Evolutionary conservation across 495 filamentous ascomycete genomes (phyloP).

Genomic region (Elasticomyces elasticus): DNA sequence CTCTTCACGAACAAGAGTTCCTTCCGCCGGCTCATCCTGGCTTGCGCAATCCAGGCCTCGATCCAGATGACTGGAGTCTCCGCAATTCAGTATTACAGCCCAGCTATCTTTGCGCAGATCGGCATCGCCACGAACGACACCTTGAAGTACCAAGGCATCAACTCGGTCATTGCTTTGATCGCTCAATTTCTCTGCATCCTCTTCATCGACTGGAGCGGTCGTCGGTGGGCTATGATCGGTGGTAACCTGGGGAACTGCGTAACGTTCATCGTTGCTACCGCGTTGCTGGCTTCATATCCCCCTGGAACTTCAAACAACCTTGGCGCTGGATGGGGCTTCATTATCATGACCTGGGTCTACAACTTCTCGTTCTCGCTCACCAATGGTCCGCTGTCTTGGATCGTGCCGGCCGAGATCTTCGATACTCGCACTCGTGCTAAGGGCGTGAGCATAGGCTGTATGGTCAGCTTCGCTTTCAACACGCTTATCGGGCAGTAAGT

Average conservation of each 20-base stretch:
- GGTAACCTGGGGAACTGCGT: slow-evolving; percentile 55
- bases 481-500: slow-evolving; percentile 68
- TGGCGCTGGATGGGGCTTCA: slow-evolving; percentile 62
- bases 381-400: slow-evolving; percentile 54
- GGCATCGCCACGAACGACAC: slow-evolving; percentile 54
- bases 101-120: slow-evolving; percentile 53
- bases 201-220: slow-evolving; percentile 55
- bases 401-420: slow-evolving; percentile 62
- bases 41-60: slow-evolving; percentile 55
- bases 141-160: slow-evolving; percentile 63
- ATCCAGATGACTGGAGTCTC: slow-evolving; percentile 66
- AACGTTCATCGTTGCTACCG: slow-evolving; percentile 45
- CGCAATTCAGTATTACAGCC: slow-evolving; percentile 64
- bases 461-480: slow-evolving; percentile 60
- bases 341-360: slow-evolving; percentile 61
- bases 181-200: slow-evolving; percentile 58
- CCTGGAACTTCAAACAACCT: slow-evolving; percentile 41
- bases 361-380: slow-evolving; percentile 59
- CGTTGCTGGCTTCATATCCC: slow-evolving; percentile 49
- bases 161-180: slow-evolving; percentile 54
- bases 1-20: slow-evolving; percentile 54
- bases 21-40: slow-evolving; percentile 60
- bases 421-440: slow-evolving; percentile 57
- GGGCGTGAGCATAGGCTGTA: slow-evolving; percentile 57
- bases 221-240: slow-evolving; percentile 53